A percentile compares a stretch with the other conserved stretches of the same genome.
Evolutionary conservation across 768 basidiomycete species (phyloP).

Genomic region (Lanmaoa pseudosensibilis): DNA sequence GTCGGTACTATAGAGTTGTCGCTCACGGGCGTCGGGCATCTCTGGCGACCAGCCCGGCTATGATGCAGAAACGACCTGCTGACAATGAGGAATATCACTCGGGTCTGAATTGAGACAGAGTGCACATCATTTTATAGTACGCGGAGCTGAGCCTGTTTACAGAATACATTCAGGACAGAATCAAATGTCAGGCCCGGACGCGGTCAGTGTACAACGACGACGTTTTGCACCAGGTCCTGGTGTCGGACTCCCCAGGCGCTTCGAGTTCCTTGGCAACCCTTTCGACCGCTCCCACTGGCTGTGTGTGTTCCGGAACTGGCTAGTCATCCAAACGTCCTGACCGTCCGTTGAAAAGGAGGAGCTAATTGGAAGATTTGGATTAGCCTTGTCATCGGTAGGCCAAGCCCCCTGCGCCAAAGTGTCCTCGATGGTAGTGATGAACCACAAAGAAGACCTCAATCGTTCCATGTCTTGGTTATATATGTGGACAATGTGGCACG

Average conservation of each 20-base stretch:
- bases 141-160: too few species aligned
- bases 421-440: not conserved
- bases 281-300: not conserved
- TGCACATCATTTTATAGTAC: too few species aligned
- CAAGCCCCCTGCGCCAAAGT: not conserved
- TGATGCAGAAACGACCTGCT: too few species aligned
- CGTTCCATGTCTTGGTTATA: not conserved
- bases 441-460: not conserved
- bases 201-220: not conserved
- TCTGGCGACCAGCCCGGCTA: too few species aligned
- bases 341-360: not conserved
- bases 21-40: too few species aligned
- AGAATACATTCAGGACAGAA: too few species aligned
- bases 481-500: not conserved
- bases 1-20: too few species aligned
- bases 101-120: too few species aligned
- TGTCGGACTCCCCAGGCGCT: not conserved
- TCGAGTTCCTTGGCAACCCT: not conserved
- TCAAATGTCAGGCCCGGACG: not conserved
- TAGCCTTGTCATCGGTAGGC: constrained; percentile 1
- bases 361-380: not conserved
- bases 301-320: not conserved
- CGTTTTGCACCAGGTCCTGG: not conserved
- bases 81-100: too few species aligned
- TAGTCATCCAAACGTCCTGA: not conserved